A percentile compares a stretch with the other conserved stretches of the same genome.
Evolutionary conservation across 2,329 filamentous ascomycete species (phyloP).

Genomic region (Diplodia sapinea): DNA sequence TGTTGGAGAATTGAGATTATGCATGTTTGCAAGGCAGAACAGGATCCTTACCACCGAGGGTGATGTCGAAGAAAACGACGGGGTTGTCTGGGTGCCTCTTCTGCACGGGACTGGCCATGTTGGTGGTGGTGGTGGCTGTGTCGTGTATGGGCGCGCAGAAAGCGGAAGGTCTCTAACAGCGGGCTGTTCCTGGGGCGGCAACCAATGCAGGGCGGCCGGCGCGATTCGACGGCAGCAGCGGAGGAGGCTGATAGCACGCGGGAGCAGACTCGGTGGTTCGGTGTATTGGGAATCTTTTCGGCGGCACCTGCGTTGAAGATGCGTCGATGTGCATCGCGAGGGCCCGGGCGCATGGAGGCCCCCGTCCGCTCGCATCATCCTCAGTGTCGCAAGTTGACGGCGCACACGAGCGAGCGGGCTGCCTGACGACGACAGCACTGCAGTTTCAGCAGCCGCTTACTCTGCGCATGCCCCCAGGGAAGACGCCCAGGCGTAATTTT

Average conservation of each 20-base stretch:
- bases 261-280: conserved; percentile 7
- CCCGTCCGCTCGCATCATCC: neutral
- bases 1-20: conserved; percentile 1
- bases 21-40: conserved; percentile 2
- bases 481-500: neutral
- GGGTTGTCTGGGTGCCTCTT: conserved; percentile 46
- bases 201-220: neutral
- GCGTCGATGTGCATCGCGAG: neutral
- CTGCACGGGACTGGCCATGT: conserved; percentile 22
- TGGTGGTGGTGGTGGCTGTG: conserved; percentile 18
- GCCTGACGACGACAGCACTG: conserved; percentile 13
- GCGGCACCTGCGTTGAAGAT: neutral
- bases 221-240: too few species aligned
- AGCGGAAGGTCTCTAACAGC: conserved; percentile 24
- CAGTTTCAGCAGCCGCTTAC: conserved; percentile 23
- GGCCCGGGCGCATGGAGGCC: conserved; percentile 14
- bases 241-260: neutral
- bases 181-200: neutral
- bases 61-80: conserved; percentile 77
- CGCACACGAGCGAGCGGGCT: conserved; percentile 6
- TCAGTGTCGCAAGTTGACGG: conserved; percentile 23
- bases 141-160: conserved; percentile 10
- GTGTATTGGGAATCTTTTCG: conserved; percentile 12
- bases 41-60: conserved; percentile 69
- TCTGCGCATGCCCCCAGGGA: neutral